phyloP scores from a whole-genome alignment of 2,329 filamentous ascomycete genomes.

The Hymenoscyphus fraxineus region DNA sequence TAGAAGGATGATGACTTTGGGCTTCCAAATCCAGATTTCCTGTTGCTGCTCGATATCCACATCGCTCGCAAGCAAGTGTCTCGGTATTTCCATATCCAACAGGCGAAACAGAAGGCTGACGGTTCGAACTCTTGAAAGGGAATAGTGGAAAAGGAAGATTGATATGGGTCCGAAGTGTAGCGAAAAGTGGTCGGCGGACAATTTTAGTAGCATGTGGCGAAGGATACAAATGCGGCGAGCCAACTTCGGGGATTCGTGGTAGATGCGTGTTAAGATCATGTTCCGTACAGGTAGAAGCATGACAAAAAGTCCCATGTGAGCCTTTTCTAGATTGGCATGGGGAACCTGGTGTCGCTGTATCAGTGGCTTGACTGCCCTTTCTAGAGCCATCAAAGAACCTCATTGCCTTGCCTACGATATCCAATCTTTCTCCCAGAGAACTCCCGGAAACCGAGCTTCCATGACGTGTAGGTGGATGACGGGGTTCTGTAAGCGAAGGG shows the following conservation, averaged over 20 bases:
- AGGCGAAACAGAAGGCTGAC: not conserved
- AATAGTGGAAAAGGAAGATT: conserved; percentile 22
- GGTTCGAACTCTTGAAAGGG: not conserved
- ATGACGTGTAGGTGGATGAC: conserved; percentile 3
- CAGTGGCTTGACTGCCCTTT: conserved; percentile 14
- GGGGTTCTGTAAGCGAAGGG: conserved; percentile 23
- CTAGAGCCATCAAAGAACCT: conserved; percentile 25
- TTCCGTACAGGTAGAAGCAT: conserved; percentile 3
- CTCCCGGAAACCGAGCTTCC: conserved; percentile 11
- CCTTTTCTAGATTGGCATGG: not conserved
- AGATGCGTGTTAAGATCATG: not conserved
- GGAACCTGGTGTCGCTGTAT: not conserved
- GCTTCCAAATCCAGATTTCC: conserved; percentile 12
- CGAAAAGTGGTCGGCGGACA: conserved; percentile 12
- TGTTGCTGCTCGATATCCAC: not conserved
- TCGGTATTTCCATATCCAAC: not conserved
- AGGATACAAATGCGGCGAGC: conserved; percentile 8
- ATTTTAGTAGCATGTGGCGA: not conserved
- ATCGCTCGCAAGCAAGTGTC: not conserved
- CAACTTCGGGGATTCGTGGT: not conserved
- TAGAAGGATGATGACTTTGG: not conserved
- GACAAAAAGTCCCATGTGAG: not conserved
- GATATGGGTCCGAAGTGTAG: conserved; percentile 25
- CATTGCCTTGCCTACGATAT: conserved; percentile 26
- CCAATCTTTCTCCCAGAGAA: conserved; percentile 16